Evolutionary conservation across 306 rosid species (phyloP), one percentile per base, ranked within the genome.

Genomic region (Sicyos baderoa): DNA sequence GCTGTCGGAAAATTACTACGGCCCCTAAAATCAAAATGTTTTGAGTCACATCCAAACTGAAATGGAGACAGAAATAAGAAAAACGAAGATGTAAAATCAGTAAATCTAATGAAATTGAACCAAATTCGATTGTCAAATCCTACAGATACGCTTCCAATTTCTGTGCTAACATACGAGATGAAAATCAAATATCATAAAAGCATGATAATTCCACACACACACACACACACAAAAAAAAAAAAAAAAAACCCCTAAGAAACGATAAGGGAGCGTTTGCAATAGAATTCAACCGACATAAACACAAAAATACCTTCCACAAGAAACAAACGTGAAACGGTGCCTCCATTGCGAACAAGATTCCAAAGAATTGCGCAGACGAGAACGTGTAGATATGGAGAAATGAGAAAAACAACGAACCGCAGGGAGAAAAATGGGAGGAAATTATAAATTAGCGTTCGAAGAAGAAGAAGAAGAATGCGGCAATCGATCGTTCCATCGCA

Each of bases 401-500:
- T 35, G 10, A 29, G 1, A 52, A 3, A 48, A 48, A 66, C 57
- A 48, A n/a, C 55, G 53, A 14, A 84, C 75, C 59, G 78, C 66
- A 53, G 74, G 79, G 47, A 1, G 48, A 50, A 25, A 27, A 9
- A 5, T 0, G 4, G n/a, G 17, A 48, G 52, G 52, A 15, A 13
- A 14, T 48, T 48, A 48, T 13, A 48, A 48, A 48, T 48, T 48
- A 48, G 44, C 15, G 83, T 78, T 15, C 59, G 49, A 51, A 81
- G 40, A 0, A 75, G 85, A 48, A 25, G 94, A 59, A 76, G 87
- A 72, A 9, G 87, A 76, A 56, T 83, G 77, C 9, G 89, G n/a
- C n/a, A 78, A 63, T 83, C 92, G 64, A 80, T 82, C 74, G 79
- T 81, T 18, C 79, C 76, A 76, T 35, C 76, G 78, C 76, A 88